Evolutionary conservation across 2,329 filamentous ascomycete species (phyloP).

Genomic region (Ceratocystiopsis brevicomis): DNA sequence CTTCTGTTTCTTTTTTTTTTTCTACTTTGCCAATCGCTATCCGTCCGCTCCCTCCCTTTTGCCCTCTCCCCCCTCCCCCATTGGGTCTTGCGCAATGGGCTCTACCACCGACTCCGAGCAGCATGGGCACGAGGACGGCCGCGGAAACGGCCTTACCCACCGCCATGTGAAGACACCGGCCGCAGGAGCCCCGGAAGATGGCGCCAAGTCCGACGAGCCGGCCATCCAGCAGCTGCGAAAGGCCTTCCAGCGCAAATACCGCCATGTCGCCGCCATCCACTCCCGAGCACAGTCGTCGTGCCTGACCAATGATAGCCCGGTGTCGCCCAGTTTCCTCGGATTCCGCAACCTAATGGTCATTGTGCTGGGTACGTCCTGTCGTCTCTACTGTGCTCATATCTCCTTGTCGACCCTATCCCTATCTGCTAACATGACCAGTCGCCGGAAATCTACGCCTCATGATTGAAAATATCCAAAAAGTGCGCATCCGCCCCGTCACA

Average conservation of each 20-base stretch:
- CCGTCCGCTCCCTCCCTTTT: too few species aligned
- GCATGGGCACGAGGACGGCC: too few species aligned
- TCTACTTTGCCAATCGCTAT: too few species aligned
- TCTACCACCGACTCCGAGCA: too few species aligned
- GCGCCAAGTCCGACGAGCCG: constrained; percentile 9
- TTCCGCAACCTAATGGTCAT: constrained; percentile 95
- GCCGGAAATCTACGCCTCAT: constrained; percentile 85
- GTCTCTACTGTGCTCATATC: background rate
- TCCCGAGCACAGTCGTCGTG: constrained; percentile 53
- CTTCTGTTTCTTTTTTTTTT: too few species aligned
- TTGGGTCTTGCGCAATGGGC: too few species aligned
- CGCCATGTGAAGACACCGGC: too few species aligned
- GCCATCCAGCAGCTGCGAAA: constrained; percentile 14
- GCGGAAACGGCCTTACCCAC: too few species aligned
- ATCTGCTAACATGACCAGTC: constrained; percentile 30
- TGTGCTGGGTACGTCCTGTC: constrained; percentile 46
- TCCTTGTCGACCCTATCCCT: too few species aligned
- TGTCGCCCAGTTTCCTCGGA: constrained; percentile 68
- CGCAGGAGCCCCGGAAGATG: too few species aligned
- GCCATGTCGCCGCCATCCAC: constrained; percentile 81
- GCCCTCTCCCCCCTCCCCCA: too few species aligned
- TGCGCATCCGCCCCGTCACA: constrained; percentile 14
- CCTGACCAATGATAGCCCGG: constrained; percentile 63
- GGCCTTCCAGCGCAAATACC: constrained; percentile 49
- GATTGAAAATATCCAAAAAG: constrained; percentile 94